Percentiles rank a stretch among this genome's conserved stretches.
Conservation (phyloP, 2,329 filamentous ascomycete species). For the Tolypocladium inflatum region DNA sequence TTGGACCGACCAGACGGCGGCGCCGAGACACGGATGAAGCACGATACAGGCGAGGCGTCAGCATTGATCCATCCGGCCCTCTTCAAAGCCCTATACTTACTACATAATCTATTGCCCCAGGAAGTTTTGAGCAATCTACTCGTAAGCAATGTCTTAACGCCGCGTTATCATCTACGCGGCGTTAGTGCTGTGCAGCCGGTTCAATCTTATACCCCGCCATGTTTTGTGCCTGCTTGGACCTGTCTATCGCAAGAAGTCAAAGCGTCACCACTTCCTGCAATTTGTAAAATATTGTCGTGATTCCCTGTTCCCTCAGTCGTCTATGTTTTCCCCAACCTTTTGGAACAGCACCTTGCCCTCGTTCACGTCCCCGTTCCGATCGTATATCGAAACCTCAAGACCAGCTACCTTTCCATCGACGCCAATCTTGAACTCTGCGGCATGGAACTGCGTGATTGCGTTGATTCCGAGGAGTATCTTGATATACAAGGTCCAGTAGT, state of each 20-base stretch:
- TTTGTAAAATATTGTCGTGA: not conserved
- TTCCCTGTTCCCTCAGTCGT: not conserved
- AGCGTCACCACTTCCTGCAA: not conserved
- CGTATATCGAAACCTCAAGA: constrained; percentile 2
- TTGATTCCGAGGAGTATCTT: not conserved
- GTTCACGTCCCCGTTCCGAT: not conserved
- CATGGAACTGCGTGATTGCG: not conserved
- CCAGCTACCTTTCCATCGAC: not conserved
- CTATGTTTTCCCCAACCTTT: not conserved
- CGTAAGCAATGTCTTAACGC: too few species aligned
- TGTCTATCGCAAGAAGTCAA: not conserved
- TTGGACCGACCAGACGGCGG: too few species aligned
- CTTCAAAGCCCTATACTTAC: too few species aligned
- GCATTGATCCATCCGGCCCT: too few species aligned
- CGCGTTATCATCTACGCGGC: too few species aligned
- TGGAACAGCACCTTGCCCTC: constrained; percentile 8
- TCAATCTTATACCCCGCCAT: not conserved
- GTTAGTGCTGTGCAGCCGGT: not conserved
- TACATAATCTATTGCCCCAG: too few species aligned
- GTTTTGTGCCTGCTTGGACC: not conserved
- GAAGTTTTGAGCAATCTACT: too few species aligned
- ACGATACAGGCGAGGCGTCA: too few species aligned
- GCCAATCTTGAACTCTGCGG: constrained; percentile 5
- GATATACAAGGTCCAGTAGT: constrained; percentile 14
- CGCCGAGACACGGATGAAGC: too few species aligned